These are phyloP conservation scores for Podaxis sp. DNA, from an alignment of 768 basidiomycete genomes.

Conservation along the genomic window DNA sequence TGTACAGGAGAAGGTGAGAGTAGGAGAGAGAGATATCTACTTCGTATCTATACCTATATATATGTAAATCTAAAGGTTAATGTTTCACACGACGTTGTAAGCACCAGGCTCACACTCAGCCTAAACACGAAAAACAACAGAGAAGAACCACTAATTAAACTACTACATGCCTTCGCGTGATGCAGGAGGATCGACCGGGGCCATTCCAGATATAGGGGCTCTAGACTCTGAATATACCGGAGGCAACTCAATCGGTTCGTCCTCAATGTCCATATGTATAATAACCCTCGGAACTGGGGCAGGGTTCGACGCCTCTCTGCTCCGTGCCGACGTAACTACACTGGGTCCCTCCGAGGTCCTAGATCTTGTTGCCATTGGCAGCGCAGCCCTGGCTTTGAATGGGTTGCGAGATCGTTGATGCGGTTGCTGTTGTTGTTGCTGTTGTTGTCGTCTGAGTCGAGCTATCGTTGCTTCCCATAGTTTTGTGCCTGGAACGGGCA, in stretches of 20 bases:
- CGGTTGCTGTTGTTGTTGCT: background rate
- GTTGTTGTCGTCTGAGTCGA: background rate
- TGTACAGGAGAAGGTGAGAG: too few relatives aligned
- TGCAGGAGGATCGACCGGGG: conserved; percentile 8
- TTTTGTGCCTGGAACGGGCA: background rate
- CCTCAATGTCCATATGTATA: conserved; percentile 29
- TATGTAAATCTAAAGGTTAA: too few relatives aligned
- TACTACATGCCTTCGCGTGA: background rate
- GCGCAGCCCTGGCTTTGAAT: background rate
- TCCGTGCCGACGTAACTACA: background rate
- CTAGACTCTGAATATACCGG: conserved; percentile 31
- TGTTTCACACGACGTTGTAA: too few relatives aligned
- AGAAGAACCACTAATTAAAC: background rate
- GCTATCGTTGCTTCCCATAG: background rate
- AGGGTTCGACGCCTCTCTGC: background rate
- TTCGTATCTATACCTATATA: too few relatives aligned
- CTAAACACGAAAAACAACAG: background rate
- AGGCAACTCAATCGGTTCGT: conserved; percentile 29
- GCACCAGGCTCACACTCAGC: too few relatives aligned
- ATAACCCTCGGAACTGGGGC: conserved; percentile 19
- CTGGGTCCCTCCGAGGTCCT: background rate
- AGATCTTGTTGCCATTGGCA: background rate
- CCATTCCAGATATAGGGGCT: conserved; percentile 26
- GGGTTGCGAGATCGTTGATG: background rate
- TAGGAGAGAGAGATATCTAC: too few relatives aligned